These are phyloP conservation scores for Exutisphaerella laricina DNA, from an alignment of 2,329 filamentous ascomycete species.

Conservation along the genomic window DNA sequence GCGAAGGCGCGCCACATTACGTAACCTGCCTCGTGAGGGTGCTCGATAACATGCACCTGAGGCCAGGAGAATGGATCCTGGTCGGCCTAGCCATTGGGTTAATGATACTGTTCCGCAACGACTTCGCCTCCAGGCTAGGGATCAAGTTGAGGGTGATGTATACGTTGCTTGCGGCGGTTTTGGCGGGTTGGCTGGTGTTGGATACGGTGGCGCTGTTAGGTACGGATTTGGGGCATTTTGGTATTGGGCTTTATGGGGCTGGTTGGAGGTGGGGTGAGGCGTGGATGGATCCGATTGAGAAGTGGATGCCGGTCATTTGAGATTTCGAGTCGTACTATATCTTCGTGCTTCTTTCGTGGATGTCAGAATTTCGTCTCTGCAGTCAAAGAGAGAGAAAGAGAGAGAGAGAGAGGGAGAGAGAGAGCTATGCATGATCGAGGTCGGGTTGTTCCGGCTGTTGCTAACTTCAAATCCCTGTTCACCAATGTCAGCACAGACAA, in stretches of 20 bases:
- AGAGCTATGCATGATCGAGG: too few relatives aligned
- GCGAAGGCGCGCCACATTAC: neutral
- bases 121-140: conserved; percentile 4
- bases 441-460: too few relatives aligned
- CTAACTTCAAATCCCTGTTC: too few relatives aligned
- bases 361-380: too few relatives aligned
- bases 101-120: conserved; percentile 3
- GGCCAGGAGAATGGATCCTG: neutral
- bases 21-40: neutral
- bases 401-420: too few relatives aligned
- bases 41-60: neutral
- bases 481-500: too few relatives aligned
- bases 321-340: neutral
- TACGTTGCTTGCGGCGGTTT: neutral
- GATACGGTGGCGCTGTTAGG: conserved; percentile 1
- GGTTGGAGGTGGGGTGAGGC: neutral
- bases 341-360: neutral
- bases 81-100: neutral
- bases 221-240: conserved; percentile 2
- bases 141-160: conserved; percentile 3
- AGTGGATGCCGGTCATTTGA: conserved; percentile 6
- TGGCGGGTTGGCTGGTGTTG: conserved; percentile 1
- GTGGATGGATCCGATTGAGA: conserved; percentile 6
- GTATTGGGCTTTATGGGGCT: neutral
- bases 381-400: too few relatives aligned